These are phyloP conservation scores for Cryptosporidium ubiquitum DNA, from an alignment of 169 alveolate genomes.

Conservation along the genomic window DNA sequence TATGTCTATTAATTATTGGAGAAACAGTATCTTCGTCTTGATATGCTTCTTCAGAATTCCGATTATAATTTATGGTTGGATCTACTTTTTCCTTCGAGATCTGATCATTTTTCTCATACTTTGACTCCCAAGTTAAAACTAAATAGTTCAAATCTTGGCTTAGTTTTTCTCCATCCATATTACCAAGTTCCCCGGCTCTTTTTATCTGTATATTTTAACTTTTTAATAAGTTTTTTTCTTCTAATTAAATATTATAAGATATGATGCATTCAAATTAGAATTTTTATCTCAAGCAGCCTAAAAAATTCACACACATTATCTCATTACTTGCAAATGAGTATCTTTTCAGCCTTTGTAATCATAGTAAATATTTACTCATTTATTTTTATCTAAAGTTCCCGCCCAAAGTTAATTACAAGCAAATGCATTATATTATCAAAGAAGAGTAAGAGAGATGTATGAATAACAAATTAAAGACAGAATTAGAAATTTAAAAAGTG, in stretches of 20 bases:
- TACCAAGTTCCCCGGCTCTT: neutral
- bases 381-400: neutral
- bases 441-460: neutral
- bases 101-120: neutral
- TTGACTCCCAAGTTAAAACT: constrained; percentile 37
- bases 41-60: neutral
- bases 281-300: neutral
- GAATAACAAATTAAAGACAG: too few species aligned
- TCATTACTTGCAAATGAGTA: neutral
- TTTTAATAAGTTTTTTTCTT: neutral
- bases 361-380: neutral
- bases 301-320: neutral
- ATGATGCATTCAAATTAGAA: neutral
- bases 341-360: neutral
- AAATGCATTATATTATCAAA: neutral
- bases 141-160: constrained; percentile 30
- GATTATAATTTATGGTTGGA: neutral
- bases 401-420: neutral
- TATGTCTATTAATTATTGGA: constrained; percentile 15
- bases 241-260: neutral
- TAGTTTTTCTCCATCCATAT: constrained; percentile 62
- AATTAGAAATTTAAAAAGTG: neutral
- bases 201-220: neutral
- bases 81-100: neutral
- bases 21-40: constrained; percentile 48